Evolutionary conservation across 345 rosid genomes (phyloP).

Genomic region (Aegle marmelos): DNA sequence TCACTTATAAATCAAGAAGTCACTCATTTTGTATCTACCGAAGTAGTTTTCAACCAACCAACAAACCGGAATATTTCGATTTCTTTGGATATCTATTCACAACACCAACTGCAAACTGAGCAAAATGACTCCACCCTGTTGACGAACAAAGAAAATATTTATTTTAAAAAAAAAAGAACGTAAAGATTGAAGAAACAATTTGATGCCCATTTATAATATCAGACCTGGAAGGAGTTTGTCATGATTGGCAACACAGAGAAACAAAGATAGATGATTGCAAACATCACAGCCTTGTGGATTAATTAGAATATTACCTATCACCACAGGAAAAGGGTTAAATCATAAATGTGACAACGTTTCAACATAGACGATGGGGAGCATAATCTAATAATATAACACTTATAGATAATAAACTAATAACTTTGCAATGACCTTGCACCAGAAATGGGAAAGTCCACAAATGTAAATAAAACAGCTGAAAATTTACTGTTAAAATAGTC

Average conservation of each 20-base stretch:
- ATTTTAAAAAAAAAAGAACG: background rate
- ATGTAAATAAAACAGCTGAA: background rate
- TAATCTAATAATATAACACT: background rate
- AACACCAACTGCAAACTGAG: slow-evolving; percentile 91
- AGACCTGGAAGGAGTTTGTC: slow-evolving; percentile 97
- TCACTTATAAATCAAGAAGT: slow-evolving; percentile 19
- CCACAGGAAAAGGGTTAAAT: slow-evolving; percentile 12
- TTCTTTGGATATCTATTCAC: slow-evolving; percentile 85
- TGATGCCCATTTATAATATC: slow-evolving; percentile 4
- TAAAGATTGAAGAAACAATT: slow-evolving; percentile 1
- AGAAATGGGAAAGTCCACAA: background rate
- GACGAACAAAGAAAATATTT: slow-evolving; percentile 11
- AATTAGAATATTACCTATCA: slow-evolving; percentile 81
- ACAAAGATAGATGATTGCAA: slow-evolving; percentile 85
- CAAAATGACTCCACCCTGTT: slow-evolving; percentile 97
- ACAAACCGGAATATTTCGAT: slow-evolving; percentile 83
- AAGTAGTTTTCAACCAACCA: slow-evolving; percentile 15
- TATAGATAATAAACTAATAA: background rate
- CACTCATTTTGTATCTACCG: background rate
- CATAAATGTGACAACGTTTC: slow-evolving; percentile 1
- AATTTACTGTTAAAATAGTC: background rate
- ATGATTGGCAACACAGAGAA: slow-evolving; percentile 86
- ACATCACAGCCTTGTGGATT: slow-evolving; percentile 94
- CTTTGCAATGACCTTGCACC: background rate
- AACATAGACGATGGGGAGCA: background rate